Conservation (phyloP, 345 rosid species). For the Lumnitzera littorea region DNA sequence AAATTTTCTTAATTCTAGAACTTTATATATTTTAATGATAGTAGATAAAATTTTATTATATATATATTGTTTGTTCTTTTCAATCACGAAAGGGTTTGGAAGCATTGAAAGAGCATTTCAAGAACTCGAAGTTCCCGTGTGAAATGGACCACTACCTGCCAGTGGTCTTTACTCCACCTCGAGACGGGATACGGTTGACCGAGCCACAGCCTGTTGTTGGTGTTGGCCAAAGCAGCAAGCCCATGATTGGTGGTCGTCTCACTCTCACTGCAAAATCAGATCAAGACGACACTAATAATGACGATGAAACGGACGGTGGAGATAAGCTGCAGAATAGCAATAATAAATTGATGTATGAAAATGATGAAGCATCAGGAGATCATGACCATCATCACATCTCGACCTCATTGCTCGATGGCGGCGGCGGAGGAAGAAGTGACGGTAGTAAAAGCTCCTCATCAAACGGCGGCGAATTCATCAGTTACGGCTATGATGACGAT, state of each 20-base stretch:
- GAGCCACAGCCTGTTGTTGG: constrained; percentile 48
- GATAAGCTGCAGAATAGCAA: not conserved
- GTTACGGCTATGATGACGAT: constrained; percentile 18
- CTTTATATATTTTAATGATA: not conserved
- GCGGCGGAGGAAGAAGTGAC: constrained; percentile 4
- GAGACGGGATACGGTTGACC: constrained; percentile 55
- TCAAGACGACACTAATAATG: not conserved
- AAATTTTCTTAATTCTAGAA: not conserved
- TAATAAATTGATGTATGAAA: not conserved
- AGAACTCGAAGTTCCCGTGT: constrained; percentile 70
- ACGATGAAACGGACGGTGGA: not conserved
- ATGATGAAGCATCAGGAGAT: not conserved
- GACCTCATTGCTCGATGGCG: not conserved
- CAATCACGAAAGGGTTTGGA: constrained; percentile 54
- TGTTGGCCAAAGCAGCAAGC: constrained; percentile 1
- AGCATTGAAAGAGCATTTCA: constrained; percentile 75
- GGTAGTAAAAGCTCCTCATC: constrained; percentile 6
- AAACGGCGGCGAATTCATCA: constrained; percentile 25
- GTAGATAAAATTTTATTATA: not conserved
- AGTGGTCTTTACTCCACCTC: constrained; percentile 75
- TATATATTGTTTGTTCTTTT: not conserved
- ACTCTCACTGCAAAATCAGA: not conserved
- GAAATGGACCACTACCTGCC: constrained; percentile 65
- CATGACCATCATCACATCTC: too few relatives aligned
- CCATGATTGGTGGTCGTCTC: not conserved